Evolutionary conservation across 495 filamentous ascomycete species (phyloP).

Genomic region (Oleoguttula mirabilis): DNA sequence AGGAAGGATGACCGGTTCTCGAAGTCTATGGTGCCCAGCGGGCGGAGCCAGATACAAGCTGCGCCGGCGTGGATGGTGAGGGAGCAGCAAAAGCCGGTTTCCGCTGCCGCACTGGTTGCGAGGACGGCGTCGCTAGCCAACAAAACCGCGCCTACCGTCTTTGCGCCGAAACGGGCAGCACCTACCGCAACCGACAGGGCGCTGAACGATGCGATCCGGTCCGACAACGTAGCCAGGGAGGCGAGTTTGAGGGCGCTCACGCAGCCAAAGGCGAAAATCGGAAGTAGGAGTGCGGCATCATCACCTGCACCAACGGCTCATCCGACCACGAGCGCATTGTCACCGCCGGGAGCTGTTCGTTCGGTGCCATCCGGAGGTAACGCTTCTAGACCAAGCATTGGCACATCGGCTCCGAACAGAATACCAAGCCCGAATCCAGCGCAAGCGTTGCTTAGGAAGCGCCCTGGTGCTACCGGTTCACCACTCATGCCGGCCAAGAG

Average conservation of each 20-base stretch:
- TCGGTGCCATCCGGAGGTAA: too few relatives aligned
- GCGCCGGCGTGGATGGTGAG: slow-evolving; percentile 4
- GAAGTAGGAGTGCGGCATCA: too few relatives aligned
- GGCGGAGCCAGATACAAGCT: neutral
- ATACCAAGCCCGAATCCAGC: slow-evolving; percentile 2
- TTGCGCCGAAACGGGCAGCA: neutral
- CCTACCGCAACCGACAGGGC: neutral
- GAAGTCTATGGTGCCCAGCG: neutral
- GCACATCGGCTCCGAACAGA: neutral
- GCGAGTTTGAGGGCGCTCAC: slow-evolving; percentile 12
- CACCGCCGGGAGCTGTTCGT: too few relatives aligned
- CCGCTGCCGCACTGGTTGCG: neutral
- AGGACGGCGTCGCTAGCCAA: neutral
- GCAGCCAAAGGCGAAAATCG: neutral
- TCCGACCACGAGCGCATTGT: too few relatives aligned
- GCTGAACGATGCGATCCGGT: neutral
- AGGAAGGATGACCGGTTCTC: neutral
- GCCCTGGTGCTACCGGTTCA: slow-evolving; percentile 1
- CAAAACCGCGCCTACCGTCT: neutral
- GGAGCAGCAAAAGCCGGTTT: slow-evolving; percentile 1
- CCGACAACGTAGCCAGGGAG: slow-evolving; percentile 4
- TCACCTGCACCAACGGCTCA: neutral
- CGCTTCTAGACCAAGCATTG: too few relatives aligned
- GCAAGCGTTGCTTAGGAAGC: slow-evolving; percentile 3
- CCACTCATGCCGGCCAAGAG: slow-evolving; percentile 17